Evolutionary conservation across 257 asterid genomes (phyloP).

Genomic region (Hygrophila difformis): DNA sequence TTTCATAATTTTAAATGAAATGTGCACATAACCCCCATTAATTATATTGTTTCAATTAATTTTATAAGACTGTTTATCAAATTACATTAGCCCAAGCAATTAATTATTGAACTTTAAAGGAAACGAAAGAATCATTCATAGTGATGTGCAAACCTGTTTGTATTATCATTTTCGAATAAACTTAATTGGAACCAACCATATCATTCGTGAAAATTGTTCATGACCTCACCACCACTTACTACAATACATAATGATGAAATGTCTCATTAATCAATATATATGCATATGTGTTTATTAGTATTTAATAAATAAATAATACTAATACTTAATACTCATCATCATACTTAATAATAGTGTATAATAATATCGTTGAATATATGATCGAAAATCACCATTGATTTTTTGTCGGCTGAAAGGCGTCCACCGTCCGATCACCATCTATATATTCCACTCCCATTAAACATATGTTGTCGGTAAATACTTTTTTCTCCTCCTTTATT

Average conservation of each 20-base stretch:
- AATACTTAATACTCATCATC: neutral
- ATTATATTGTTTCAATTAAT: too few species aligned
- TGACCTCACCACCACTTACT: conserved; percentile 14
- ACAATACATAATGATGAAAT: too few species aligned
- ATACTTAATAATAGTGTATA: too few species aligned
- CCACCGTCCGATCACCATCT: conserved; percentile 21
- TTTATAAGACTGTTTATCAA: too few species aligned
- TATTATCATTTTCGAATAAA: too few species aligned
- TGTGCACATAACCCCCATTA: too few species aligned
- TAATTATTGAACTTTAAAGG: too few species aligned
- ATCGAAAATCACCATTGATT: conserved; percentile 2
- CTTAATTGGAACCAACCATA: conserved; percentile 2
- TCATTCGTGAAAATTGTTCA: neutral
- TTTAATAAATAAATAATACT: neutral
- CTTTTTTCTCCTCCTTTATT: neutral
- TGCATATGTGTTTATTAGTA: conserved; percentile 4
- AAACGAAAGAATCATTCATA: too few species aligned
- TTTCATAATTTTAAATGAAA: too few species aligned
- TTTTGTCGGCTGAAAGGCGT: conserved; percentile 29
- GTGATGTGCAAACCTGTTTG: too few species aligned
- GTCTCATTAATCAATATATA: too few species aligned
- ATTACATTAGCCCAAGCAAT: too few species aligned
- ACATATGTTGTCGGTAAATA: conserved; percentile 20
- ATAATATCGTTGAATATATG: neutral
- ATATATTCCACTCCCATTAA: conserved; percentile 14